phyloP scores from a whole-genome alignment of 345 rosid species.

The Lepidium africanum region DNA sequence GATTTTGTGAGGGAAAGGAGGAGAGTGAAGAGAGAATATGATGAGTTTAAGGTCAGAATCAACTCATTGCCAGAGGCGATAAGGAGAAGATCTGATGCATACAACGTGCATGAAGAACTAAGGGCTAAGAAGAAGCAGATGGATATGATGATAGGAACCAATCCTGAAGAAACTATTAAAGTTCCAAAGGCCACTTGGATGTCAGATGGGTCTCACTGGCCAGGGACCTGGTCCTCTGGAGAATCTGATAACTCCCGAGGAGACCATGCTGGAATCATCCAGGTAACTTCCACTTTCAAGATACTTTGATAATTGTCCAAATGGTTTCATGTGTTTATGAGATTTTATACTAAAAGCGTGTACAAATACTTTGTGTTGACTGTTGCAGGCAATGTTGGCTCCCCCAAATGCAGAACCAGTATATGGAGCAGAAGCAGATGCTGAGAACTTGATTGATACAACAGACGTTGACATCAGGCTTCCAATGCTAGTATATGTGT shows the following conservation, averaged over 20 bases:
- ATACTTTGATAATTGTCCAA: not conserved
- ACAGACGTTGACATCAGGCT: constrained; percentile 53
- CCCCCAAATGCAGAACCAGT: constrained; percentile 70
- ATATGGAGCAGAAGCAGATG: constrained; percentile 50
- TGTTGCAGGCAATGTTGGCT: constrained; percentile 64
- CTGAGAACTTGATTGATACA: constrained; percentile 40
- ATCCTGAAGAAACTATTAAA: constrained; percentile 33
- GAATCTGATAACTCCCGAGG: constrained; percentile 59
- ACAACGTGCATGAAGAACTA: constrained; percentile 69
- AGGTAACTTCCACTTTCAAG: constrained; percentile 33
- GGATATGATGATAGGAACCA: constrained; percentile 39
- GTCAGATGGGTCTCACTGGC: constrained; percentile 87
- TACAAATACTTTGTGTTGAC: not conserved
- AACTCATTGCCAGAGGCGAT: constrained; percentile 66
- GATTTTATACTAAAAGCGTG: not conserved
- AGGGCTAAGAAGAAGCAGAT: constrained; percentile 61
- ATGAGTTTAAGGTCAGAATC: constrained; percentile 75
- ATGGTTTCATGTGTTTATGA: not conserved
- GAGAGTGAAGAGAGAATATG: constrained; percentile 77
- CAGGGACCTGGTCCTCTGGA: constrained; percentile 76
- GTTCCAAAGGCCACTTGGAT: constrained; percentile 72
- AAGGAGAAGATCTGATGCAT: constrained; percentile 70
- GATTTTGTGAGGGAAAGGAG: constrained; percentile 79
- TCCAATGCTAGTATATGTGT: constrained; percentile 57
- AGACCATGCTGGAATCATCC: constrained; percentile 77